Percentiles rank a stretch among this genome's conserved stretches.
Evolutionary conservation across 768 basidiomycete species (phyloP).

Genomic region (Pisolithus tinctorius): DNA sequence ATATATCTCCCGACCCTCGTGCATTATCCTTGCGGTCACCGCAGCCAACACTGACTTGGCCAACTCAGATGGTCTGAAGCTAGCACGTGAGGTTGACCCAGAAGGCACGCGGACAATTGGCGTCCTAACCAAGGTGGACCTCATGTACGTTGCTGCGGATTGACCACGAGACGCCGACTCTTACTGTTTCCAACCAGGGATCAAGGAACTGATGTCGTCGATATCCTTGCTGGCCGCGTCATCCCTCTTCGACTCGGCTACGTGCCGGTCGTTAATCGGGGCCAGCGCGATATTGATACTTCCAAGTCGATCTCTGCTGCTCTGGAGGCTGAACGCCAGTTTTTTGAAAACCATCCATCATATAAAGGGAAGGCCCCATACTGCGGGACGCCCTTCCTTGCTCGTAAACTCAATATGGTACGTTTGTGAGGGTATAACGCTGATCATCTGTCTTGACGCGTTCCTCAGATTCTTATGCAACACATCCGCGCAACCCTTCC

Average conservation of each 20-base stretch:
- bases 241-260: conserved; percentile 96
- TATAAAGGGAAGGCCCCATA: conserved; percentile 94
- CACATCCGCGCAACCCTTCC: conserved; percentile 97
- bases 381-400: conserved; percentile 96
- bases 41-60: conserved; percentile 96
- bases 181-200: conserved; percentile 55
- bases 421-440: conserved; percentile 15
- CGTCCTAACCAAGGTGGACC: conserved; percentile 95
- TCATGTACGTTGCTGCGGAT: conserved; percentile 63
- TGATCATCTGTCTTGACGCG: neutral
- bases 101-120: conserved; percentile 96
- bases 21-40: conserved; percentile 95
- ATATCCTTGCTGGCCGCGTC: conserved; percentile 94
- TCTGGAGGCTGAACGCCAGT: conserved; percentile 83
- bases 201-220: conserved; percentile 95
- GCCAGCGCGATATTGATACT: conserved; percentile 92
- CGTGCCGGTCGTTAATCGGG: conserved; percentile 97
- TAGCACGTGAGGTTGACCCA: conserved; percentile 95
- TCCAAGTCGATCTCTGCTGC: conserved; percentile 81
- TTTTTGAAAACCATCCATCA: conserved; percentile 90
- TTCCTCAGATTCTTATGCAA: conserved; percentile 88
- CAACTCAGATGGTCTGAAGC: conserved; percentile 94
- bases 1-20: conserved; percentile 91
- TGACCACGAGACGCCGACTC: neutral
- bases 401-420: conserved; percentile 91